Conservation (phyloP, 2,329 filamentous ascomycete genomes). For the Thelonectria rubi region DNA sequence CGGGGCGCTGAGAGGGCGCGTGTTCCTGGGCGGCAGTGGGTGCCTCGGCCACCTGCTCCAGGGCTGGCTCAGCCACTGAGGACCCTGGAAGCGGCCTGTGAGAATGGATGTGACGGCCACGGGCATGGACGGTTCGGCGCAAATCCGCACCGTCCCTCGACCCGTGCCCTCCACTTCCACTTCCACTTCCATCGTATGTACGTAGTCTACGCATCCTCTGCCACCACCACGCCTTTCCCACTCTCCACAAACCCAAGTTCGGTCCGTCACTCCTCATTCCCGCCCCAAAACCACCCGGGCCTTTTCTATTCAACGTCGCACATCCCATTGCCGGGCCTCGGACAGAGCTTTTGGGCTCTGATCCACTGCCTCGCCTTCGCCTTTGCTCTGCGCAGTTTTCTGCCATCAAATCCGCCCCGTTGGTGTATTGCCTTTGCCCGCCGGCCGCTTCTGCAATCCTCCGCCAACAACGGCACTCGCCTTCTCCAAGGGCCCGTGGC, state of each 20-base stretch:
- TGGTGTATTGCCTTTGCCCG: slow-evolving; percentile 18
- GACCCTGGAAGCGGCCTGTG: too few species aligned
- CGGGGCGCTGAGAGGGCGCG: too few species aligned
- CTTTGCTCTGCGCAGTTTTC: slow-evolving; percentile 13
- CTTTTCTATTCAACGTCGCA: slow-evolving; percentile 16
- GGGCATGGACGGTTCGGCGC: too few species aligned
- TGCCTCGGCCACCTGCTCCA: too few species aligned
- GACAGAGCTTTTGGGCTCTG: slow-evolving; percentile 38
- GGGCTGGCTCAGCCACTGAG: too few species aligned
- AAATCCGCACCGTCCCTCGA: too few species aligned
- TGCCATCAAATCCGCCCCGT: slow-evolving; percentile 20
- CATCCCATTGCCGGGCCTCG: slow-evolving; percentile 29
- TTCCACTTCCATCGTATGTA: slow-evolving; percentile 9
- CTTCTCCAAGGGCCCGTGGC: slow-evolving; percentile 23
- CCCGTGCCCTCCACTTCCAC: slow-evolving; percentile 5
- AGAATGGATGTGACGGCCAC: too few species aligned
- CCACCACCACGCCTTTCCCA: slow-evolving; percentile 13
- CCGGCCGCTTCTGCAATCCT: not conserved
- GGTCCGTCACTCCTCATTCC: slow-evolving; percentile 10
- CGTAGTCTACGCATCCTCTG: not conserved
- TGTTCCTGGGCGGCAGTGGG: too few species aligned
- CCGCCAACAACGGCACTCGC: slow-evolving; percentile 1
- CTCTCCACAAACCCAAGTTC: slow-evolving; percentile 22
- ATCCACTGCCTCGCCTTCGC: slow-evolving; percentile 34
- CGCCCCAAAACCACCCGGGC: slow-evolving; percentile 14